Base-by-base conservation (phyloP, 2,329 filamentous ascomycete genomes). In the Fusarium sp. region DNA sequence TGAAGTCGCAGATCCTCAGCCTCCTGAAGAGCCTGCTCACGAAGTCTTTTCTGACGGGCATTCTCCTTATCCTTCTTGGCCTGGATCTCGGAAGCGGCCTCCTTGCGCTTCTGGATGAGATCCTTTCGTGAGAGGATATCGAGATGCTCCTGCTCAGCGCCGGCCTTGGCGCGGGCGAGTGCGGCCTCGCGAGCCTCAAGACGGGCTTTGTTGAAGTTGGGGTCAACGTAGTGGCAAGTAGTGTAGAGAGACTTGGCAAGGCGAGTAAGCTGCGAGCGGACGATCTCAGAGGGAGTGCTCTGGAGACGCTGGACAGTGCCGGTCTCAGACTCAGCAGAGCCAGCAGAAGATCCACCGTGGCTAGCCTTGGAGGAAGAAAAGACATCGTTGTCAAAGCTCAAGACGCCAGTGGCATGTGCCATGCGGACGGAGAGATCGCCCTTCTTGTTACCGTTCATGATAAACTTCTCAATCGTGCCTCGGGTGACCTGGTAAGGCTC, bases 401-500 rank as follows among this genome's bases (percentile, higher is more conserved):
- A 89, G 51, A 98, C 93, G 65, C 96, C 94, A 56, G 94, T 95
- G 67, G 94, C 94, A 79, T 99, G 96, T 79, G 98, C 93, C 82
- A 98, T 93, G 67, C 96, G 94, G 75, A 99, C 97, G 56, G 96
- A 92, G 47, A 99, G 88, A 76, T 99, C 96, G 60, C 96, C 96
- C 89, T 99, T 99, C 90, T 99, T 99, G 88, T 97, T 98, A 70
- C 96, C 96, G 82, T 99, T 99, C 96, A 99, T 99, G 87, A 99
- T 98, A 87, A 99, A 99, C 85, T 98, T 99, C 86, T 99, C 96
- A 73, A 99, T 97, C 67, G 93, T 97, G 72, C 91, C 90, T 56
- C 92, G 90, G 69, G 89, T 92, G 73, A 98, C 94, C 83, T 98
- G 92, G 88, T 97, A 98, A 43, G 96, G 93, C 79, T 97, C 94